A percentile compares a stretch with the other conserved stretches of the same genome.
phyloP scores from a whole-genome alignment of 2,329 filamentous ascomycete species.

The Apiospora malaysiana region DNA sequence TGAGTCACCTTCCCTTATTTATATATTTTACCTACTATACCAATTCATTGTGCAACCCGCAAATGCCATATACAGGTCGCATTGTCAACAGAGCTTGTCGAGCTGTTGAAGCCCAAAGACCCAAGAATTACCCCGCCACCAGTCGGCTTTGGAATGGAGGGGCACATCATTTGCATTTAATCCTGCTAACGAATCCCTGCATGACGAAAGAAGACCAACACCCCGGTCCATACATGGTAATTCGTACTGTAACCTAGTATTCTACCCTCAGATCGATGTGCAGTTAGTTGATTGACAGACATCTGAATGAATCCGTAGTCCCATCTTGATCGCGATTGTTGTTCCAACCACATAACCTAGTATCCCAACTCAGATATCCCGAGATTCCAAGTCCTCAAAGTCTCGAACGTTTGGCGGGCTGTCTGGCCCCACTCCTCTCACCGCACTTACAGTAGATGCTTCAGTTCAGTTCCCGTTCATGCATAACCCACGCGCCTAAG shows the following conservation, averaged over 20 bases:
- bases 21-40: neutral
- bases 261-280: neutral
- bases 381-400: too few relatives aligned
- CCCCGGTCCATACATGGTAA: neutral
- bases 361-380: neutral
- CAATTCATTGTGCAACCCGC: neutral
- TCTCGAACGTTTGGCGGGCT: neutral
- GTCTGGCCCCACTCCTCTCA: constrained; percentile 6
- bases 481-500: constrained; percentile 7
- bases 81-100: neutral
- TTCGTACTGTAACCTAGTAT: neutral
- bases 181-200: neutral
- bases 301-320: neutral
- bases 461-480: constrained; percentile 5
- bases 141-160: constrained; percentile 10
- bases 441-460: constrained; percentile 11
- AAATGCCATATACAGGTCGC: neutral
- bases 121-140: constrained; percentile 15
- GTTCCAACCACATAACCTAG: neutral
- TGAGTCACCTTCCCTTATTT: too few relatives aligned
- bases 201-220: neutral
- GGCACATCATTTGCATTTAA: neutral
- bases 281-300: neutral
- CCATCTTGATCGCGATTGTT: neutral
- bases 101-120: constrained; percentile 7